Base-by-base conservation (phyloP, 2,329 filamentous ascomycete genomes). In the Ophiocordyceps polyrhachis-furcata region DNA sequence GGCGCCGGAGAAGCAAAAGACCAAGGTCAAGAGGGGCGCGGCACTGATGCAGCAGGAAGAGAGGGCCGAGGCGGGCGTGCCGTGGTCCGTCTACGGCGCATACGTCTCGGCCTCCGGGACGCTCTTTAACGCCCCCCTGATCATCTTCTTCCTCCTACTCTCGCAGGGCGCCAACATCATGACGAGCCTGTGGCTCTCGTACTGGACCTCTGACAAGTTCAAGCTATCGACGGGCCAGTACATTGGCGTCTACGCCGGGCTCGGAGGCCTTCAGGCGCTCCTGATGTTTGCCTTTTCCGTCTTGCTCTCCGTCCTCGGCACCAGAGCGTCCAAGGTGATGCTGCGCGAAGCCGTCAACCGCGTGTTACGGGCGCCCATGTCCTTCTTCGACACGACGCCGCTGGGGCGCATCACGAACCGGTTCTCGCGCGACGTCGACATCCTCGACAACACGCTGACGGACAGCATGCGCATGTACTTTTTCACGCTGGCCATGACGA, bases 311-410 rank as follows among this genome's bases (percentile, higher is more conserved):
- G 71, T 87, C 0, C 75, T 81, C 45, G 85, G 88, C 41, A 95
- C 91, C 1, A 77, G 73, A 19, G 76, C 88, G 5, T 91, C 84
- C 56, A 89, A 83, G 59, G 70, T 71, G 37, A 86, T 96, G 75
- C 73, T 96, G 43, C 76, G 81, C 28, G 70, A 76, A 32, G 89
- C 91, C 7, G 83, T 96, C 54, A 76, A 71, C 9, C 73, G 83
- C 15, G 85, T 91, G 1, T 64, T 81, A n/a, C 69, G 76, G 23
- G 76, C 76, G 3, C 76, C 76, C n/a, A 79, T 81, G 86, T 82
- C 83, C 5, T 96, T 96, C 65, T 96, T 96, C 64, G 91, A 98
- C 55, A 96, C 91, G 0, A 96, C 91, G 1, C 91, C 91, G 0
- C 72, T 96, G 1, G 91, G 91, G 19, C 81, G 89, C 35, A 95